phyloP scores from a whole-genome alignment of 1,139 yeast species.

The Taphrina deformans region DNA sequence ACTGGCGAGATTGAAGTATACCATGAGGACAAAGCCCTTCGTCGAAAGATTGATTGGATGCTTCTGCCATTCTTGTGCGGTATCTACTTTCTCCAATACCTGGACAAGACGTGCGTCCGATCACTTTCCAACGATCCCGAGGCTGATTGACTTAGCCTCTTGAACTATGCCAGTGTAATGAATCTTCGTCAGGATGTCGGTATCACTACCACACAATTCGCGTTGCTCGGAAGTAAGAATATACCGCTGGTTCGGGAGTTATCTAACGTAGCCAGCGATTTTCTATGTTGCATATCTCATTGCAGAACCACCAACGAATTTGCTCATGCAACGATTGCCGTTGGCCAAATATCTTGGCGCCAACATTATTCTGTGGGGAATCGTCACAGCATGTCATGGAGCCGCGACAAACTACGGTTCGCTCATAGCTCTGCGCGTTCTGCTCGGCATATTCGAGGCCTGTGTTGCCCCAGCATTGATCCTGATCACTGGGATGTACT shows the following conservation, averaged over 20 bases:
- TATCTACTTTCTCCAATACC: slow-evolving; percentile 55
- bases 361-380: slow-evolving; percentile 55
- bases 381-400: slow-evolving; percentile 52
- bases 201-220: slow-evolving; percentile 48
- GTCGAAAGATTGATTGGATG: slow-evolving; percentile 34
- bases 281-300: slow-evolving; percentile 57
- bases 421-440: slow-evolving; percentile 46
- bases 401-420: slow-evolving; percentile 54
- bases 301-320: slow-evolving; percentile 58
- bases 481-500: slow-evolving; percentile 58
- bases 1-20: slow-evolving; percentile 10
- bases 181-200: slow-evolving; percentile 52
- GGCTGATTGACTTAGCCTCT: background rate
- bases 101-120: slow-evolving; percentile 55
- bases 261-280: slow-evolving; percentile 45
- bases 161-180: slow-evolving; percentile 57
- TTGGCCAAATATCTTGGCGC: slow-evolving; percentile 54
- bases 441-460: slow-evolving; percentile 60
- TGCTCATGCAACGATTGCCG: slow-evolving; percentile 55
- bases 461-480: slow-evolving; percentile 58
- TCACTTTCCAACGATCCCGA: background rate
- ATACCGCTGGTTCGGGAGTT: too few relatives aligned
- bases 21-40: slow-evolving; percentile 37
- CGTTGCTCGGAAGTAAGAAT: slow-evolving; percentile 53
- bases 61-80: slow-evolving; percentile 33